Conservation (phyloP, 2,329 filamentous ascomycete species). For the Aspergillus niger region DNA sequence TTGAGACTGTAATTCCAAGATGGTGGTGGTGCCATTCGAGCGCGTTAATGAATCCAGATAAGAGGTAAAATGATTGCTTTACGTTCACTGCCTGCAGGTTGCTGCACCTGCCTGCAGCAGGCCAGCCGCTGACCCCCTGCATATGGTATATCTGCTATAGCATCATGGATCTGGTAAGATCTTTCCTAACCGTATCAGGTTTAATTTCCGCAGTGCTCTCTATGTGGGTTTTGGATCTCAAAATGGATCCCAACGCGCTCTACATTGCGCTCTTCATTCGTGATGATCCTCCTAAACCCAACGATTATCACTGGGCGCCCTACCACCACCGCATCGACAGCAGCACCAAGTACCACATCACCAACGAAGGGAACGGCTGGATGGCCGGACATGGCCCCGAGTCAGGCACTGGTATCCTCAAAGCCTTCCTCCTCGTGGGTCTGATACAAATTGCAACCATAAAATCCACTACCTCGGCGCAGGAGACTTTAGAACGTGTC, state of each 20-base stretch:
- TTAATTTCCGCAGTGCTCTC: not conserved
- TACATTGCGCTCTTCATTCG: conserved; percentile 31
- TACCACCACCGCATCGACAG: conserved; percentile 25
- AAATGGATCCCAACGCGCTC: conserved; percentile 15
- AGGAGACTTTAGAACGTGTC: conserved; percentile 19
- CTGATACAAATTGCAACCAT: conserved; percentile 26
- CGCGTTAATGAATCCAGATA: too few species aligned
- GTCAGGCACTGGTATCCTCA: conserved; percentile 16
- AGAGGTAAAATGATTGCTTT: not conserved
- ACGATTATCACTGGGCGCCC: conserved; percentile 35
- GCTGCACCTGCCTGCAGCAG: not conserved
- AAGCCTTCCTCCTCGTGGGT: conserved; percentile 27
- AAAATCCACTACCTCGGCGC: conserved; percentile 3
- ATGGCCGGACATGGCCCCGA: conserved; percentile 23
- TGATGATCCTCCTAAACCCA: conserved; percentile 24
- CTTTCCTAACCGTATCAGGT: not conserved
- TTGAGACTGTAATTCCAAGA: not conserved
- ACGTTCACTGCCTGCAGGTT: not conserved
- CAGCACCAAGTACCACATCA: conserved; percentile 29
- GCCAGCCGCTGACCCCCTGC: not conserved
- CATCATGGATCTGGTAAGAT: not conserved
- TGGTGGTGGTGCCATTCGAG: not conserved
- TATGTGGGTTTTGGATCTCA: not conserved
- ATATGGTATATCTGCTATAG: not conserved
- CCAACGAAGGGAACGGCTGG: conserved; percentile 21